These are phyloP conservation scores for Serendipita indica DNA, from an alignment of 768 basidiomycete genomes.

Conservation along the genomic window DNA sequence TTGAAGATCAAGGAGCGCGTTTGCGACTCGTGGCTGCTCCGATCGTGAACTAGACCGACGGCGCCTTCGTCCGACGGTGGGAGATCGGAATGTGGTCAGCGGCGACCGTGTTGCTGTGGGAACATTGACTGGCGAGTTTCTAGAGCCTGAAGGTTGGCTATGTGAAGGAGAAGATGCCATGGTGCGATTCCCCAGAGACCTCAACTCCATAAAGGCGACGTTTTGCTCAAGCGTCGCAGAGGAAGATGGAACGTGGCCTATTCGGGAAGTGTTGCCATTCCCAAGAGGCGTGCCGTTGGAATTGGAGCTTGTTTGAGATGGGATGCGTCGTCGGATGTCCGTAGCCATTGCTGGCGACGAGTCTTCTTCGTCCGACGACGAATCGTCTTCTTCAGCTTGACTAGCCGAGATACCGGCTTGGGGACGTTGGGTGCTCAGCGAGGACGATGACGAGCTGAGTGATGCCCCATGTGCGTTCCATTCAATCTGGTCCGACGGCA, in stretches of 20 bases:
- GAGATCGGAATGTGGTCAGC: not conserved
- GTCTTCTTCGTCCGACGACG: not conserved
- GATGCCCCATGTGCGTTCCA: not conserved
- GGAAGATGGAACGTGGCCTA: not conserved
- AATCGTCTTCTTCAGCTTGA: not conserved
- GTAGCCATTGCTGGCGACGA: not conserved
- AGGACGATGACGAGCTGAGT: not conserved
- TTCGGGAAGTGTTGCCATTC: not conserved
- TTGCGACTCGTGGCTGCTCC: not conserved
- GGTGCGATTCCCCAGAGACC: not conserved
- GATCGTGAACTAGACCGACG: not conserved
- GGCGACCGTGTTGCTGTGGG: not conserved
- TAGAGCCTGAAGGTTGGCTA: not conserved
- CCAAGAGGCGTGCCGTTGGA: not conserved
- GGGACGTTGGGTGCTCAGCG: too few relatives aligned
- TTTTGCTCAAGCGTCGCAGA: conserved; percentile 1
- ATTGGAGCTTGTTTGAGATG: not conserved
- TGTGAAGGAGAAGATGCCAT: not conserved
- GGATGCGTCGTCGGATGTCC: not conserved
- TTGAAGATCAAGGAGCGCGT: not conserved
- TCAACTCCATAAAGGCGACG: not conserved
- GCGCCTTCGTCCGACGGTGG: not conserved
- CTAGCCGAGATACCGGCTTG: not conserved
- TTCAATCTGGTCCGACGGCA: not conserved
- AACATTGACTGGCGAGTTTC: not conserved